A percentile compares a stretch with the other conserved stretches of the same genome.
These are phyloP conservation scores for Boletus sp. DNA, from an alignment of 768 basidiomycete species.

Conservation along the genomic window DNA sequence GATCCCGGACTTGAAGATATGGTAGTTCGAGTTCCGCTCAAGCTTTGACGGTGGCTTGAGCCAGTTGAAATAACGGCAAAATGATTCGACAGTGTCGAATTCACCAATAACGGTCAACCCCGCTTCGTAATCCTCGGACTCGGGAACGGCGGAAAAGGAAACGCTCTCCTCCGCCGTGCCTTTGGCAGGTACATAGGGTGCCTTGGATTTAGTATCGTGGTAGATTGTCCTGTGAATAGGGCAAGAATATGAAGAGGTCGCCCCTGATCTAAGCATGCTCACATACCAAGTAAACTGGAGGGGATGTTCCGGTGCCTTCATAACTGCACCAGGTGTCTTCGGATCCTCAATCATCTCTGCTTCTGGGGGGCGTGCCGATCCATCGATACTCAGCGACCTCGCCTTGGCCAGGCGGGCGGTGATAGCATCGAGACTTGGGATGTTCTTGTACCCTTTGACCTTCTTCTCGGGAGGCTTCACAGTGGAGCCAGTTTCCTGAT, in stretches of 20 bases:
- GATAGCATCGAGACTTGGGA: slow-evolving; percentile 82
- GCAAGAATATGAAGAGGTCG: background rate
- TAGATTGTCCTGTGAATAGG: slow-evolving; percentile 78
- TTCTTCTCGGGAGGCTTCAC: slow-evolving; percentile 34
- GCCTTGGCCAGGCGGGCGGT: slow-evolving; percentile 74
- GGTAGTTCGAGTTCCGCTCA: slow-evolving; percentile 89
- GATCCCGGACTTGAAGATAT: slow-evolving; percentile 91
- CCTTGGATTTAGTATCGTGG: slow-evolving; percentile 81
- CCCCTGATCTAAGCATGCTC: slow-evolving; percentile 1
- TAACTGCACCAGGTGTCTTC: slow-evolving; percentile 72
- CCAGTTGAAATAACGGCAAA: slow-evolving; percentile 93
- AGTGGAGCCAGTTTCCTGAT: slow-evolving; percentile 46
- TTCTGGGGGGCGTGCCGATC: slow-evolving; percentile 69
- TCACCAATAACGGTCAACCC: slow-evolving; percentile 83
- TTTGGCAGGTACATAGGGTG: slow-evolving; percentile 32
- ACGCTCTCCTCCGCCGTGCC: slow-evolving; percentile 23
- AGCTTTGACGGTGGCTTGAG: slow-evolving; percentile 87
- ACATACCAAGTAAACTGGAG: slow-evolving; percentile 76
- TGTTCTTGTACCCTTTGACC: slow-evolving; percentile 76
- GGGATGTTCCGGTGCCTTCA: slow-evolving; percentile 73
- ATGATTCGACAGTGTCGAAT: slow-evolving; percentile 86
- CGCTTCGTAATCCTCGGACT: slow-evolving; percentile 78
- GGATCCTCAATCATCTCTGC: slow-evolving; percentile 79
- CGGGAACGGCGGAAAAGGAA: slow-evolving; percentile 45
- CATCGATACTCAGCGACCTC: slow-evolving; percentile 53